Evolutionary conservation across 1,284 basidiomycete species (phyloP).

Genomic region (Pyrrhoderma lamaoense): DNA sequence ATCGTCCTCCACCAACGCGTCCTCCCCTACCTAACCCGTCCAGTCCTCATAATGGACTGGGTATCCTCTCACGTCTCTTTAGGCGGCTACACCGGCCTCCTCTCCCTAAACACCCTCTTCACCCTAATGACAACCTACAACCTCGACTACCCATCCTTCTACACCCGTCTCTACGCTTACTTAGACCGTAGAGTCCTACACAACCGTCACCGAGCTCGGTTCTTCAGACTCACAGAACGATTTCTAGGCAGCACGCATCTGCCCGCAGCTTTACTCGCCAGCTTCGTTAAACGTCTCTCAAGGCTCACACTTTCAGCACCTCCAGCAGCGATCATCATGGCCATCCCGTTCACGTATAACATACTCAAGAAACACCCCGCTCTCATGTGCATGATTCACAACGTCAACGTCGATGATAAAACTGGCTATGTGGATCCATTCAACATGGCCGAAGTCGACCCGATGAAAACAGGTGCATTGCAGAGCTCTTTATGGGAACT

Average conservation of each 20-base stretch:
- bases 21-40: constrained; percentile 75
- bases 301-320: constrained; percentile 80
- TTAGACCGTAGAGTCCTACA: constrained; percentile 85
- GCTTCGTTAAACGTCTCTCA: constrained; percentile 89
- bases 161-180: constrained; percentile 87
- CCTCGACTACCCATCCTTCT: constrained; percentile 97
- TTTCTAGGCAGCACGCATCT: constrained; percentile 93
- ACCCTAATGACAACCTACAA: constrained; percentile 91
- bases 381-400: constrained; percentile 91
- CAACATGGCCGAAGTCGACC: constrained; percentile 60
- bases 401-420: constrained; percentile 32
- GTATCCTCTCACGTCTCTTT: constrained; percentile 81
- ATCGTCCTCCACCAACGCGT: constrained; percentile 81
- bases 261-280: constrained; percentile 83
- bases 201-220: constrained; percentile 86
- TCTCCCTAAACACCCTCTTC: constrained; percentile 44
- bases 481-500: constrained; percentile 93
- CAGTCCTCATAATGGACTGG: constrained; percentile 91
- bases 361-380: constrained; percentile 88
- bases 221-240: constrained; percentile 87
- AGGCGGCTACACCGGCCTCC: constrained; percentile 30
- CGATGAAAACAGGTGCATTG: constrained; percentile 72
- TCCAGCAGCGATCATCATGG: constrained; percentile 84
- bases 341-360: constrained; percentile 94
- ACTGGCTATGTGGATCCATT: constrained; percentile 58